Base-by-base conservation (phyloP, 768 basidiomycete genomes). In the Boletellus emodensis region DNA sequence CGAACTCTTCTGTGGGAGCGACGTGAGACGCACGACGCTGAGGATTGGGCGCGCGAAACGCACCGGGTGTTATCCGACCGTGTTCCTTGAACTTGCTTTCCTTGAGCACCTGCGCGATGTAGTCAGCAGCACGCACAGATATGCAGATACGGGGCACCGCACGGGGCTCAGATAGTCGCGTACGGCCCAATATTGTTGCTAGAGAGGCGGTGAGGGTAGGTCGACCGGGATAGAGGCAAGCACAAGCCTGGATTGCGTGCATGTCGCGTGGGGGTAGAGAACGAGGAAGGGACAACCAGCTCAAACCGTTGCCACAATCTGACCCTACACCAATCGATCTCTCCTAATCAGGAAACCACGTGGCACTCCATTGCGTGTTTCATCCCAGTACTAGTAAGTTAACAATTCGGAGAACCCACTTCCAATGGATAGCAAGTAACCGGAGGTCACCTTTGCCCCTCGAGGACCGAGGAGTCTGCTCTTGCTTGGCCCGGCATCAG, bases 61-160 rank as follows among this genome's bases (percentile, higher is more conserved):
- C 49, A 93, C 91, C 93, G 54, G 93, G 94, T 15, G 90, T 96
- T 59, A 97, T 94, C 47, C 94, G 80, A 7, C 96, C 96, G 62
- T 95, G 91, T 70, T 99, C 96, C 69, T 95, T 97, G 79, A 99
- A 99, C 69, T 98, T 98, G 74, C 90, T 93, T 74, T 98, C 94
- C 64, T 86, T 91, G 58, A 98, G 81, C 20, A 99, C 94, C 93
- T 96, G 68, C 4, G 28, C 55, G 38, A 58, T 55, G 7, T 8
- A 61, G 54, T 68, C 54, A 70, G 64, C 36, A 54, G 63, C 61
- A 66, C 34, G 37, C 12, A 49, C 14, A 54, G 54, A 58, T 51
- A 36, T 45, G 10, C 42, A 54, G 56, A 53, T 53, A 52, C 42
- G 35, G 32, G 41, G 26, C 44, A 57, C 73, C 87, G 68, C 71